These are phyloP conservation scores for Pisolithus microcarpus DNA, from an alignment of 768 basidiomycete genomes.

Conservation along the genomic window DNA sequence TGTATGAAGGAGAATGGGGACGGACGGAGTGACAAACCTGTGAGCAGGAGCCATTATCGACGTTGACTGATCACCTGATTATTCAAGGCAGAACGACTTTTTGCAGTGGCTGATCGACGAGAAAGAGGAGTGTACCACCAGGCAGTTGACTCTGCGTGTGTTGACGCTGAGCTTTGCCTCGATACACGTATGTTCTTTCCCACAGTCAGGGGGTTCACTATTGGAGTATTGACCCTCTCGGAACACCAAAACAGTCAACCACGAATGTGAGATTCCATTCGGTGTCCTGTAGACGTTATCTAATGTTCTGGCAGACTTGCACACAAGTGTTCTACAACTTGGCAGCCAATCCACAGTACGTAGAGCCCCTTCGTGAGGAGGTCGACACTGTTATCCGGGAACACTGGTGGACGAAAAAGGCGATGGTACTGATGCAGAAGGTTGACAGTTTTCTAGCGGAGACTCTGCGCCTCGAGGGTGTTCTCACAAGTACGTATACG, in stretches of 20 bases:
- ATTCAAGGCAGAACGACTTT: background rate
- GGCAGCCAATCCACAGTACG: conserved; percentile 29
- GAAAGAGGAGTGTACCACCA: background rate
- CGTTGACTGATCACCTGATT: background rate
- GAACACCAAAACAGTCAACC: too few relatives aligned
- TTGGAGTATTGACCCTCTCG: too few relatives aligned
- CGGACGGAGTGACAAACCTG: conserved; percentile 25
- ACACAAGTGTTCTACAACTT: conserved; percentile 31
- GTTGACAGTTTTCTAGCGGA: conserved; percentile 38
- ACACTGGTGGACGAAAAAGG: conserved; percentile 24
- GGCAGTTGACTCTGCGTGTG: background rate
- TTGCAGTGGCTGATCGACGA: background rate
- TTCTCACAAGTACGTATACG: background rate
- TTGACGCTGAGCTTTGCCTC: too few relatives aligned
- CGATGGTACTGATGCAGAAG: conserved; percentile 26
- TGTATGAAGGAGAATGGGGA: conserved; percentile 17
- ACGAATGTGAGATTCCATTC: background rate
- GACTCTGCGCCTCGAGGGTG: conserved; percentile 25
- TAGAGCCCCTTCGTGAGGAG: conserved; percentile 32
- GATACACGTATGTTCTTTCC: too few relatives aligned
- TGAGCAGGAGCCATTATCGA: conserved; percentile 7
- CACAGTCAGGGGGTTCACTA: too few relatives aligned
- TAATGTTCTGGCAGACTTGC: conserved; percentile 16
- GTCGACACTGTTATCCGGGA: conserved; percentile 21
- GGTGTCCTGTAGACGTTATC: background rate